phyloP scores from a whole-genome alignment of 2,329 filamentous ascomycete species.

The Cercospora nicotianae region DNA sequence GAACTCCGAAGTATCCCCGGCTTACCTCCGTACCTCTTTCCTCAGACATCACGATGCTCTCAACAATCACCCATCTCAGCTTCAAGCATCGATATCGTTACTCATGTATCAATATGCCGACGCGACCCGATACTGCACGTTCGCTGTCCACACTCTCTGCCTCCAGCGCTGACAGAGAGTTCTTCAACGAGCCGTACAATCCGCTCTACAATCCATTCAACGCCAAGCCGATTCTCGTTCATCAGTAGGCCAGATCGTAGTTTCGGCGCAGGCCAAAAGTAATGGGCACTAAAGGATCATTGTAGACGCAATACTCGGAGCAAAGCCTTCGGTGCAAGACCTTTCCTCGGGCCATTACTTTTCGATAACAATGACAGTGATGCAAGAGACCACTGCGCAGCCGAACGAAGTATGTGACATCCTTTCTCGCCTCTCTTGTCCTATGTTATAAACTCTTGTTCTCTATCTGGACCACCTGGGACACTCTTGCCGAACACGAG shows the following conservation, averaged over 20 bases:
- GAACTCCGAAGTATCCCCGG: slow-evolving; percentile 2
- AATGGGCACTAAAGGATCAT: neutral
- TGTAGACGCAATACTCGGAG: slow-evolving; percentile 46
- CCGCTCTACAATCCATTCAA: slow-evolving; percentile 55
- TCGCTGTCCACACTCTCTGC: slow-evolving; percentile 17
- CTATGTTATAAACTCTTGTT: neutral
- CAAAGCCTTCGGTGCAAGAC: slow-evolving; percentile 59
- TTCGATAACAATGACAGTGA: slow-evolving; percentile 75
- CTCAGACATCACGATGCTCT: neutral
- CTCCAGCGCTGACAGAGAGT: slow-evolving; percentile 30
- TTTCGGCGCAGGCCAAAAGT: neutral
- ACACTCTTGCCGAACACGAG: neutral
- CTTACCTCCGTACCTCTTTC: neutral
- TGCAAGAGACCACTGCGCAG: slow-evolving; percentile 75
- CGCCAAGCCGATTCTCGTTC: slow-evolving; percentile 51
- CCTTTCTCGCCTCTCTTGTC: neutral
- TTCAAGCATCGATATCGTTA: neutral
- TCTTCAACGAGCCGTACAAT: slow-evolving; percentile 45
- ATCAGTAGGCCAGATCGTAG: slow-evolving; percentile 43
- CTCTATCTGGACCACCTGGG: no score
- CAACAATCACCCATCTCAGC: neutral
- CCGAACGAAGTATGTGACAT: slow-evolving; percentile 61
- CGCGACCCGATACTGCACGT: neutral
- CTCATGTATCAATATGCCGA: neutral
- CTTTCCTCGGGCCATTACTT: slow-evolving; percentile 65